Evolutionary conservation across 2,329 filamentous ascomycete species (phyloP), one percentile per base, ranked within the genome.

Genomic region (Stagonosporopsis chrysanthemi): DNA sequence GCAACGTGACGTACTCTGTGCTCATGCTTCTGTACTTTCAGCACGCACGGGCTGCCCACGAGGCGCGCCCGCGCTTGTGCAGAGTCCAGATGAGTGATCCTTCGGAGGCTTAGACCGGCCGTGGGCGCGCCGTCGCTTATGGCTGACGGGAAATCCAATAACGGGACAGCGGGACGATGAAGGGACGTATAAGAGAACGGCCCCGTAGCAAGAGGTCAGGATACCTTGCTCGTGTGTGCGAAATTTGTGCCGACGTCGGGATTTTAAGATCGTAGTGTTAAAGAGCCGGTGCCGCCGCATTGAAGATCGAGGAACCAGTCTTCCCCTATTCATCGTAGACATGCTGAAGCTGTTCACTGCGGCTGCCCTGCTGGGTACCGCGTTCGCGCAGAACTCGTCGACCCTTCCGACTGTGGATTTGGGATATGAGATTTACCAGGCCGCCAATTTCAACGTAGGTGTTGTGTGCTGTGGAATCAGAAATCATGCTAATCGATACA

Each of bases 361-460:
- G 17, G 66, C 62, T 31, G 64, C 67, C 45, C 52, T 73, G 22
- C 26, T 71, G 24, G 68, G 63, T 48, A 62, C 61, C 6, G 67
- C 56, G 2, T 62, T 55, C 22, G 71, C 69, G 23, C 67, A 70
- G 42, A 67, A 70, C 49, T 58, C 57, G 14, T 59, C 69, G 7
- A 52, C 60, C 11, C 62, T 82, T 15, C 81, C 81, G 35, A 70
- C 72, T 19, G 80, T 86, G 7, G 82, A 86, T 64, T 72, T 86
- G 9, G 83, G 82, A 38, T 86, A 86, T 66, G 78, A 82, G 52
- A 69, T 83, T 22, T 81, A 85, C 47, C 76, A 79, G 63, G 83
- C 80, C 29, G 68, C 79, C 4, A 67, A 68, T 12, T 79, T 78
- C 64, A 82, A 83, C 70, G 78, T 79, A 54, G 17, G 72, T 71